These are phyloP conservation scores for Blastobotrys mokoenaii DNA, from an alignment of 805 yeast genomes.

Conservation along the genomic window DNA sequence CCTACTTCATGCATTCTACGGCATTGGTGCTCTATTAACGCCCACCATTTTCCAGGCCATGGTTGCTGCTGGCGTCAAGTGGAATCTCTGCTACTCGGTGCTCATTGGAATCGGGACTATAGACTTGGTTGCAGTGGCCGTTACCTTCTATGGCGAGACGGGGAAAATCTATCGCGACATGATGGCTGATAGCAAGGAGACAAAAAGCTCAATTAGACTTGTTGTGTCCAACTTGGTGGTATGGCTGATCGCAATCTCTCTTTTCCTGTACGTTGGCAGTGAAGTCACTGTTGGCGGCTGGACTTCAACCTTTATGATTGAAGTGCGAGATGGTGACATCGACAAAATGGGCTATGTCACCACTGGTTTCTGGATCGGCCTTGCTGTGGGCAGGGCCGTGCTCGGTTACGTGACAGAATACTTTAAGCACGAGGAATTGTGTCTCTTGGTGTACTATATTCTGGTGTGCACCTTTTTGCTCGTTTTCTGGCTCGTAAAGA, in stretches of 20 bases:
- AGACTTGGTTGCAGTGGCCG: slow-evolving; percentile 20
- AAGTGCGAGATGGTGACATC: slow-evolving; percentile 43
- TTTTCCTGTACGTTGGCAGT: slow-evolving; percentile 59
- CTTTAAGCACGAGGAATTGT: slow-evolving; percentile 13
- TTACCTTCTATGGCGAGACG: slow-evolving; percentile 33
- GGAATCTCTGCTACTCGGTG: slow-evolving; percentile 49
- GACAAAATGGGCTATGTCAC: slow-evolving; percentile 51
- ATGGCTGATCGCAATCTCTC: slow-evolving; percentile 43
- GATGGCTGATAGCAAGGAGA: slow-evolving; percentile 2
- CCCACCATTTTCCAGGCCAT: slow-evolving; percentile 57
- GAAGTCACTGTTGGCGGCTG: slow-evolving; percentile 67
- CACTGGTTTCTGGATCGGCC: slow-evolving; percentile 65
- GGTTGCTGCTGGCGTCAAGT: slow-evolving; percentile 38
- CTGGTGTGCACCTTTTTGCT: slow-evolving; percentile 33
- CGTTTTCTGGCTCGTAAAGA: slow-evolving; percentile 43
- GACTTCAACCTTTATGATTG: slow-evolving; percentile 55
- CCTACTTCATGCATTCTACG: slow-evolving; percentile 58
- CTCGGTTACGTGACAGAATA: slow-evolving; percentile 33
- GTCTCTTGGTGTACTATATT: slow-evolving; percentile 24
- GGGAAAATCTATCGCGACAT: slow-evolving; percentile 9
- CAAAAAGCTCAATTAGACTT: slow-evolving; percentile 1
- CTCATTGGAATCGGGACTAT: slow-evolving; percentile 32
- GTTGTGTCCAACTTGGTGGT: slow-evolving; percentile 9
- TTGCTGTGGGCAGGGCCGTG: slow-evolving; percentile 53
- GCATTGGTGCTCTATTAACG: slow-evolving; percentile 61